Evolutionary conservation across 1,284 basidiomycete species (phyloP).

Genomic region (Pulveroboletus sp.): DNA sequence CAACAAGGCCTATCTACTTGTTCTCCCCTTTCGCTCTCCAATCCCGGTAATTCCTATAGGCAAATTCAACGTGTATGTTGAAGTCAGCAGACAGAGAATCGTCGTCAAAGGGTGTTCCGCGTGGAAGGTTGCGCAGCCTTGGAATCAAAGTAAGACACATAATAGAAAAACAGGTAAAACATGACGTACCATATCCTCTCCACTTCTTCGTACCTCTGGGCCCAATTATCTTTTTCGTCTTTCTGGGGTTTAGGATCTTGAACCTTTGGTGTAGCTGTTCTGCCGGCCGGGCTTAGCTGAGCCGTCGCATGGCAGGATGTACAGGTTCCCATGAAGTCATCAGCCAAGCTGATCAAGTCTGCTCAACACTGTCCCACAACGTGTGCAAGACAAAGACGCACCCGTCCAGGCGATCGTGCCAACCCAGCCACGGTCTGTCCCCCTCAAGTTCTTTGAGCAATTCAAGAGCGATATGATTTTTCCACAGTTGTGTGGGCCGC

Average conservation of each 20-base stretch:
- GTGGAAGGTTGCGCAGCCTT: neutral
- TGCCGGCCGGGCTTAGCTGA: neutral
- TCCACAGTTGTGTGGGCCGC: neutral
- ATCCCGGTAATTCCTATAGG: neutral
- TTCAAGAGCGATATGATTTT: neutral
- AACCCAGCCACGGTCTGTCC: neutral
- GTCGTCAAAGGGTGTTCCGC: neutral
- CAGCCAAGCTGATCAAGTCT: neutral
- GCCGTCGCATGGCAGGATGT: constrained; percentile 1
- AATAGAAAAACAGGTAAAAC: neutral
- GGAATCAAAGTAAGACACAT: neutral
- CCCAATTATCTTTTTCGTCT: neutral
- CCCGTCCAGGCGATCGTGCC: neutral
- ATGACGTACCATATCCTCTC: neutral
- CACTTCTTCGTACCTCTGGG: neutral
- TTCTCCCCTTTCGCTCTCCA: neutral
- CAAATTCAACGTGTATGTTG: neutral
- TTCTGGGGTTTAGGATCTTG: neutral
- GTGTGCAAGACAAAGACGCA: neutral
- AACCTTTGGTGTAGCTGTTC: too few species aligned
- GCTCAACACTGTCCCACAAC: neutral
- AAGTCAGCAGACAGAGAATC: neutral
- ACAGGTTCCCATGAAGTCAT: constrained; percentile 1
- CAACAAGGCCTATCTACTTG: neutral
- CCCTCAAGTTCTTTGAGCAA: neutral